phyloP scores from a whole-genome alignment of 352 stramenopile species.

The Phytophthora lateralis region DNA sequence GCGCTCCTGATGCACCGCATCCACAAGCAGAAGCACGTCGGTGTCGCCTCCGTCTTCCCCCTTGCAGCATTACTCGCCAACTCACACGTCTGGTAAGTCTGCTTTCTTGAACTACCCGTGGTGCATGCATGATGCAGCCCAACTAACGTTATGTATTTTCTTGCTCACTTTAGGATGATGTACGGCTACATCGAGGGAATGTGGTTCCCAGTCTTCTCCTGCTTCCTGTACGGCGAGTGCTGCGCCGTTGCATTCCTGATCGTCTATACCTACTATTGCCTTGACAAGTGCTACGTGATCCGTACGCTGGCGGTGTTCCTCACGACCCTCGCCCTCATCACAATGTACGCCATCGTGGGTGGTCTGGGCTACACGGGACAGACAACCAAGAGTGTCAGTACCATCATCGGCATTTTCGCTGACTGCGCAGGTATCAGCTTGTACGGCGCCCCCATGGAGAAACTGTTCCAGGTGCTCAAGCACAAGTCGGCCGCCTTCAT shows the following conservation, averaged over 20 bases:
- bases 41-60: constrained; percentile 42
- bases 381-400: constrained; percentile 36
- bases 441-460: constrained; percentile 55
- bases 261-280: constrained; percentile 54
- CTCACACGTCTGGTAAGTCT: constrained; percentile 47
- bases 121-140: constrained; percentile 20
- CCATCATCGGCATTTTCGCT: constrained; percentile 40
- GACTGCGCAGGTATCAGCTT: constrained; percentile 34
- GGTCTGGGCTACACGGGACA: constrained; percentile 30
- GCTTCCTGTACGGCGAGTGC: constrained; percentile 43
- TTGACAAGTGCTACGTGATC: constrained; percentile 32
- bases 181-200: constrained; percentile 54
- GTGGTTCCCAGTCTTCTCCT: constrained; percentile 52
- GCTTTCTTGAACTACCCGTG: constrained; percentile 23
- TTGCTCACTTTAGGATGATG: constrained; percentile 35
- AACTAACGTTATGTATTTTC: constrained; percentile 12
- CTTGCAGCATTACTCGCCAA: constrained; percentile 45
- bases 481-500: constrained; percentile 47
- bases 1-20: constrained; percentile 45
- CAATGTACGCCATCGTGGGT: constrained; percentile 43
- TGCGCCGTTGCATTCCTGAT: constrained; percentile 45
- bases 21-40: constrained; percentile 44
- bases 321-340: constrained; percentile 18
- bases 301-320: constrained; percentile 17
- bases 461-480: constrained; percentile 48